These are phyloP conservation scores for Penicillium daleae DNA, from an alignment of 495 filamentous ascomycete genomes.

Conservation along the genomic window DNA sequence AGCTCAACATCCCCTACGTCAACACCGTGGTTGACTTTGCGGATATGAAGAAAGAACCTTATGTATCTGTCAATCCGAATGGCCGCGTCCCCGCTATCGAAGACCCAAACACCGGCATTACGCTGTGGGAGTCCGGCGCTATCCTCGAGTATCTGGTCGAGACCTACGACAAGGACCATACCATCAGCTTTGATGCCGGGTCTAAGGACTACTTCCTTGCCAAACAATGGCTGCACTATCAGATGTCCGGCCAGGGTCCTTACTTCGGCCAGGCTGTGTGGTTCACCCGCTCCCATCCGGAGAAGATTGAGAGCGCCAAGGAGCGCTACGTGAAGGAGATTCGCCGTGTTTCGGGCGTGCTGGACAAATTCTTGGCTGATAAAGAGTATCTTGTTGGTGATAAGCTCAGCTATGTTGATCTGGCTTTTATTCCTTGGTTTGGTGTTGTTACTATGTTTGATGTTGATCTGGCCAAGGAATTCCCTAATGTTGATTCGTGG, in stretches of 20 bases:
- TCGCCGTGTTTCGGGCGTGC: constrained; percentile 59
- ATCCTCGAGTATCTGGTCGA: constrained; percentile 74
- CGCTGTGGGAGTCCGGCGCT: constrained; percentile 74
- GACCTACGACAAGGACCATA: constrained; percentile 67
- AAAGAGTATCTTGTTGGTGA: constrained; percentile 64
- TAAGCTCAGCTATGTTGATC: constrained; percentile 61
- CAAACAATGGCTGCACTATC: constrained; percentile 71
- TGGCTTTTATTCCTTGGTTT: constrained; percentile 62
- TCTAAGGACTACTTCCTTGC: constrained; percentile 53
- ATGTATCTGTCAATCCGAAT: constrained; percentile 67
- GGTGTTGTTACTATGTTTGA: constrained; percentile 18
- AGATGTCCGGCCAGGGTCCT: constrained; percentile 69
- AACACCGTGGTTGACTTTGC: constrained; percentile 42
- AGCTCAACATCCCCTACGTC: constrained; percentile 63
- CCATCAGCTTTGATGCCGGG: constrained; percentile 56
- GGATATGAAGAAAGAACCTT: constrained; percentile 62
- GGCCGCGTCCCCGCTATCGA: constrained; percentile 66
- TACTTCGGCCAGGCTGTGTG: constrained; percentile 65
- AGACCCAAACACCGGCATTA: constrained; percentile 69
- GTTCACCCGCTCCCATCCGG: constrained; percentile 59
- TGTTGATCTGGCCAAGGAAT: constrained; percentile 43
- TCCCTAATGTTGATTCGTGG: constrained; percentile 47
- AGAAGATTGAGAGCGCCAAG: constrained; percentile 59
- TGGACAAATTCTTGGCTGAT: constrained; percentile 54
- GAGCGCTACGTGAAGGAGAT: constrained; percentile 65